phyloP scores from a whole-genome alignment of 768 basidiomycete species.

The Mycena crocata region DNA sequence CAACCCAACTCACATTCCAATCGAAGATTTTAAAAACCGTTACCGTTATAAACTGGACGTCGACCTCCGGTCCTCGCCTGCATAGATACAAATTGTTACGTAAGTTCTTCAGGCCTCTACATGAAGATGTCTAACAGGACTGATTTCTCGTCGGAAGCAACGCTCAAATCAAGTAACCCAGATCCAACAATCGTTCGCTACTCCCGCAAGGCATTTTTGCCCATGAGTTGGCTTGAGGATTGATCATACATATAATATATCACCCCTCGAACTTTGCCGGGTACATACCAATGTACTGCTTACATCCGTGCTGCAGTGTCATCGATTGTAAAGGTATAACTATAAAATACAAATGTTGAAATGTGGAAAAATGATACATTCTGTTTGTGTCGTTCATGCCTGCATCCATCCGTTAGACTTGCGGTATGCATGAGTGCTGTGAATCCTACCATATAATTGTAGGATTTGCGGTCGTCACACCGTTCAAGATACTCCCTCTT shows the following conservation, averaged over 20 bases:
- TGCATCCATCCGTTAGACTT: neutral
- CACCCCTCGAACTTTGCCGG: neutral
- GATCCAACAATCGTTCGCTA: constrained; percentile 7
- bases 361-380: constrained; percentile 11
- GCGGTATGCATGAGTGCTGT: neutral
- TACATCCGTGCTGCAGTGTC: constrained; percentile 2
- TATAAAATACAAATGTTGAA: constrained; percentile 23
- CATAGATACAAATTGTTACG: constrained; percentile 3
- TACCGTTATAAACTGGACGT: constrained; percentile 4
- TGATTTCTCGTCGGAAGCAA: too few relatives aligned
- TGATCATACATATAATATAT: neutral
- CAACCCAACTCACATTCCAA: too few relatives aligned
- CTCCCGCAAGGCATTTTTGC: neutral
- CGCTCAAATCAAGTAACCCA: constrained; percentile 33
- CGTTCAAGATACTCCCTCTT: constrained; percentile 96
- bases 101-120: too few relatives aligned
- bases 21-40: constrained; percentile 1
- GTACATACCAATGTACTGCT: constrained; percentile 6
- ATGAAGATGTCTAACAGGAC: too few relatives aligned
- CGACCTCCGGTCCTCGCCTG: constrained; percentile 2
- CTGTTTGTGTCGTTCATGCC: constrained; percentile 19
- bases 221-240: neutral
- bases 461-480: constrained; percentile 87
- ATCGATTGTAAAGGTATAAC: constrained; percentile 12
- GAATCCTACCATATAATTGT: constrained; percentile 73